A percentile compares a stretch with the other conserved stretches of the same genome.
phyloP scores from a whole-genome alignment of 2,329 filamentous ascomycete species.

The Ilyonectria destructans region DNA sequence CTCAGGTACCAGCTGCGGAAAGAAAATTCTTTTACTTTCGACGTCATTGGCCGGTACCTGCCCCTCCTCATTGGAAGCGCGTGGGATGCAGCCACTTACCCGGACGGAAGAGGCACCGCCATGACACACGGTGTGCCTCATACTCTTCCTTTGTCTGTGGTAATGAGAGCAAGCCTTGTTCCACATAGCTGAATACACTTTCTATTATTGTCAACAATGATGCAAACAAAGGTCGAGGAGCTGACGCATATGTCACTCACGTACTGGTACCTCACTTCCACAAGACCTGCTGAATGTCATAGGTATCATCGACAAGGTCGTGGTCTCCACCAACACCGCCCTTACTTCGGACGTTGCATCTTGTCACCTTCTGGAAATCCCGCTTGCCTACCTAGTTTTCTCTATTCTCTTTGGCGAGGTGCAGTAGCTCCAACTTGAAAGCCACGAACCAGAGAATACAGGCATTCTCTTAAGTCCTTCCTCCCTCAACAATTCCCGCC shows the following conservation, averaged over 20 bases:
- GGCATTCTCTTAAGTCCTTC: background rate
- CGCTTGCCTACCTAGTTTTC: constrained; percentile 12
- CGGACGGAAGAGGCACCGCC: constrained; percentile 42
- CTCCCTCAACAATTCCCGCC: background rate
- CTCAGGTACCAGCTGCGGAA: constrained; percentile 23
- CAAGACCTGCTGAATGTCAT: background rate
- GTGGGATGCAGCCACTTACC: background rate
- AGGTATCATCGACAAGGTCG: background rate
- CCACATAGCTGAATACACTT: constrained; percentile 17
- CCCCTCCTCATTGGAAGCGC: constrained; percentile 7
- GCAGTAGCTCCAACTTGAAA: constrained; percentile 17
- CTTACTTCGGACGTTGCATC: constrained; percentile 26
- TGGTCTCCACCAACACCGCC: constrained; percentile 17
- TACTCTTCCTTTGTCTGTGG: background rate
- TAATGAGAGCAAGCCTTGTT: constrained; percentile 16
- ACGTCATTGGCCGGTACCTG: constrained; percentile 32
- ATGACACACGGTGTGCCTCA: constrained; percentile 19
- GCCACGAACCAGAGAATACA: constrained; percentile 7
- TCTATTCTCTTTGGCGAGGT: constrained; percentile 4
- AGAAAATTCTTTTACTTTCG: constrained; percentile 27
- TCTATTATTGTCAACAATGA: constrained; percentile 34
- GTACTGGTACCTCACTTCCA: constrained; percentile 17
- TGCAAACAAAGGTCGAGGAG: constrained; percentile 17
- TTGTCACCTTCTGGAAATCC: constrained; percentile 16
- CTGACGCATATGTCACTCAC: constrained; percentile 18